Evolutionary conservation across 2,329 filamentous ascomycete genomes (phyloP), one percentile per base, ranked within the genome.

Genomic region (Alternaria angustiovoidea): DNA sequence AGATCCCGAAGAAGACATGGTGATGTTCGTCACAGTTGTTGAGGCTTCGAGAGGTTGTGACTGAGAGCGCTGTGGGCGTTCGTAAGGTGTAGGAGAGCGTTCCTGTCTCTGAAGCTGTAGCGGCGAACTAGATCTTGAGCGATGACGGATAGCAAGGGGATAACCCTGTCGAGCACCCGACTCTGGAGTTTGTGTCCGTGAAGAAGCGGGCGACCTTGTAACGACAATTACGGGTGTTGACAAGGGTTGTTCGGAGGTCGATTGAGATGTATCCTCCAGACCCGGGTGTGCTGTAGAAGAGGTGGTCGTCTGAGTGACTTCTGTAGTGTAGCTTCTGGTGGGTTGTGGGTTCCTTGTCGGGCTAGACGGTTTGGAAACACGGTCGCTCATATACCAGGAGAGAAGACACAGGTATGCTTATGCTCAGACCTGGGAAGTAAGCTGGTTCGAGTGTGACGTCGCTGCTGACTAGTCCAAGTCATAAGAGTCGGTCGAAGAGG

Each of bases 1-100:
- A 30, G 75, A 77, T 28, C 67, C 64, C 30, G 74, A 63, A 20
- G 75, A 77, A 67, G 75, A 78, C 75, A 77, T 77, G 12, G 61
- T 60, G 59, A 54, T 47, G 43, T 22, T 42, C 42, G 59, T 56
- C 28, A 48, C 32, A 20, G 34, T 60, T 42, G 32, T 52, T 7
- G 34, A 43, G 30, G 48, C 48, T 51, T 51, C 41, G 26, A 51
- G 57, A 7, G 69, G 61, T 30, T 66, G 65, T 20, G 73, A 71
- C 9, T 46, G 60, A 48, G 61, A 60, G 26, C 54, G 66, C 28
- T 55, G 43, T 41, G 57, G 62, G 36, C 59, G 65, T 43, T 65
- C 46, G 62, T 70, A 66, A 8, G 63, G 65, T 18, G 57, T 63
- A 7, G 55, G 51, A 16, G 67, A 65, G 18, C 47, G 52, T 51